Conservation (phyloP, 495 filamentous ascomycete genomes). For the Aspergillus homomorphus region DNA sequence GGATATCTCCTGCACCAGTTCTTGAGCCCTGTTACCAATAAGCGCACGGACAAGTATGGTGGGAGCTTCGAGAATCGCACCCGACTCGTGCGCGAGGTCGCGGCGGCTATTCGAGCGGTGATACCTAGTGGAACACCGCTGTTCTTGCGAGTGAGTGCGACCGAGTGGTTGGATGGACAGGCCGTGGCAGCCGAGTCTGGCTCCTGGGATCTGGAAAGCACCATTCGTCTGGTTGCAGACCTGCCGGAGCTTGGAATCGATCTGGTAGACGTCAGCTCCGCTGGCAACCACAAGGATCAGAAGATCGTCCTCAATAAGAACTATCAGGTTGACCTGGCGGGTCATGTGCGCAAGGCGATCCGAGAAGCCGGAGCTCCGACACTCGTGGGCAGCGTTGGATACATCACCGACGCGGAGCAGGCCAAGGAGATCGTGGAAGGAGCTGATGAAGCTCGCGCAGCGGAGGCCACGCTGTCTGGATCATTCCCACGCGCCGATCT, state of each 20-base stretch:
- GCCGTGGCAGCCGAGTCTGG: constrained; percentile 42
- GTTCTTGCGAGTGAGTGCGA: constrained; percentile 65
- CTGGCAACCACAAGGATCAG: constrained; percentile 61
- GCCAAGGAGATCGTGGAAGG: constrained; percentile 58
- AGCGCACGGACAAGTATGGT: constrained; percentile 60
- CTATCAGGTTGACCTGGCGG: constrained; percentile 66
- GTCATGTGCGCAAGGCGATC: constrained; percentile 54
- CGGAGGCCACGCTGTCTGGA: constrained; percentile 31
- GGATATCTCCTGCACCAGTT: constrained; percentile 73
- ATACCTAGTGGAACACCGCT: constrained; percentile 63
- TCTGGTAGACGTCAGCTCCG: constrained; percentile 71
- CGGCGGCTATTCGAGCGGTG: constrained; percentile 49
- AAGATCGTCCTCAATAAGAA: constrained; percentile 51
- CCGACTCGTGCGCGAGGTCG: constrained; percentile 53
- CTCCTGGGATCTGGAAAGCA: constrained; percentile 64
- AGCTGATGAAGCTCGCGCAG: constrained; percentile 43
- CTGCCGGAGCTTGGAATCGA: constrained; percentile 67
- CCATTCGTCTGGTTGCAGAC: constrained; percentile 58
- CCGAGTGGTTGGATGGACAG: constrained; percentile 67
- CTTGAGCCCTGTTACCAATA: constrained; percentile 57
- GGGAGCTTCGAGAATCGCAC: constrained; percentile 56
- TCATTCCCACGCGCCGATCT: constrained; percentile 54
- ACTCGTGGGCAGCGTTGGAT: constrained; percentile 71
- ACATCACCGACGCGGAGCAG: constrained; percentile 61
- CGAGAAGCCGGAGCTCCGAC: constrained; percentile 49